phyloP scores from a whole-genome alignment of 1,284 basidiomycete species.

The Chiua sp. region DNA sequence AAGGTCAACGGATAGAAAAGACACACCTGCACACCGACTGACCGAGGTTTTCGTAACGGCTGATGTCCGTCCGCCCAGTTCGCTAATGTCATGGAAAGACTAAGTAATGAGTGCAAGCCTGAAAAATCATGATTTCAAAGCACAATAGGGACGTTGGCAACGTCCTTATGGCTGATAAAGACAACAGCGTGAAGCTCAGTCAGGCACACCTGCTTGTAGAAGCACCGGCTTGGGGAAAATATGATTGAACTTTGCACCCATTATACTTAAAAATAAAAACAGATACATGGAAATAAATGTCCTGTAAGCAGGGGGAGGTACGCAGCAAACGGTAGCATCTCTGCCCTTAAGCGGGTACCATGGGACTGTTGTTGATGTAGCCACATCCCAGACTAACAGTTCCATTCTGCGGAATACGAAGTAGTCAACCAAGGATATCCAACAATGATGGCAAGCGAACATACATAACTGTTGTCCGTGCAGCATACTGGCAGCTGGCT shows the following conservation, averaged over 20 bases:
- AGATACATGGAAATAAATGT: not conserved
- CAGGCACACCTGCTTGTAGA: too few relatives aligned
- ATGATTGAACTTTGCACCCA: not conserved
- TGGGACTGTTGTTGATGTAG: slow-evolving; percentile 4
- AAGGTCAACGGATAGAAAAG: too few relatives aligned
- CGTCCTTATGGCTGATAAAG: not conserved
- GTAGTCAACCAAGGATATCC: not conserved
- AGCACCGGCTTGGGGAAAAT: not conserved
- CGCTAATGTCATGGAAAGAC: too few relatives aligned
- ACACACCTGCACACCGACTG: not conserved
- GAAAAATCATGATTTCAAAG: not conserved
- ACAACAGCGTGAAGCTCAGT: not conserved
- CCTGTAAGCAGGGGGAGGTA: too few relatives aligned
- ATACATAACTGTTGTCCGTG: slow-evolving; percentile 17
- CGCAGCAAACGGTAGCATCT: not conserved
- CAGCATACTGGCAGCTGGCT: slow-evolving; percentile 21
- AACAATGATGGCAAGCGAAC: not conserved
- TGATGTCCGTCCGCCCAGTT: too few relatives aligned
- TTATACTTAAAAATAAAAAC: not conserved
- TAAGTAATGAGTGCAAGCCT: not conserved
- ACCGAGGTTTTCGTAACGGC: not conserved
- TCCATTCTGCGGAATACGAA: slow-evolving; percentile 8
- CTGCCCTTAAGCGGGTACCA: not conserved
- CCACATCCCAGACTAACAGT: slow-evolving; percentile 18
- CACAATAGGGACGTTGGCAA: not conserved